Evolutionary conservation across 2,329 filamentous ascomycete genomes (phyloP).

Genomic region (Xylaria sp.): DNA sequence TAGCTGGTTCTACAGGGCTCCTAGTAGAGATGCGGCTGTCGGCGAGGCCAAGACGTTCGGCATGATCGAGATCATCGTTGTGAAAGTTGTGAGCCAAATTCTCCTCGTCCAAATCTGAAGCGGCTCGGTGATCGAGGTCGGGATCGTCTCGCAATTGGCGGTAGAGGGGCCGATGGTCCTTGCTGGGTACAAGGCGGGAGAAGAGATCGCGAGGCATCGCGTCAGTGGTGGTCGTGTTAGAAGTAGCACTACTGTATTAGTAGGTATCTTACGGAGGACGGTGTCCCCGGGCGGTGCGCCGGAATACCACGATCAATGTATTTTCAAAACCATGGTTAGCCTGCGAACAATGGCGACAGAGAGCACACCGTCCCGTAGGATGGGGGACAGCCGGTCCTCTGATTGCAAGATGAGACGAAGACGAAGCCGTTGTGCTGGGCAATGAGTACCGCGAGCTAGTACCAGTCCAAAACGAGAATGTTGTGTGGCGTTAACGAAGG

Average conservation of each 20-base stretch:
- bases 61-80: slow-evolving; percentile 59
- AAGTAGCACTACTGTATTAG: not conserved
- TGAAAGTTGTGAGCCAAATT: slow-evolving; percentile 63
- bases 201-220: slow-evolving; percentile 61
- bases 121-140: slow-evolving; percentile 54
- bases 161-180: slow-evolving; percentile 59
- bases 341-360: not conserved
- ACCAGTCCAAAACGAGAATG: not conserved
- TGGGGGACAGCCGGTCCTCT: not conserved
- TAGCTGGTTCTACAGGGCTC: slow-evolving; percentile 46
- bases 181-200: slow-evolving; percentile 54
- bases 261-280: slow-evolving; percentile 13
- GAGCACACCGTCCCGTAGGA: not conserved
- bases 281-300: slow-evolving; percentile 10
- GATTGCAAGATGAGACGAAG: not conserved
- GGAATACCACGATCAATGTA: slow-evolving; percentile 16
- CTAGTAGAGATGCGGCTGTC: slow-evolving; percentile 59
- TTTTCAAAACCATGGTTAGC: slow-evolving; percentile 23
- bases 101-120: slow-evolving; percentile 61
- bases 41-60: slow-evolving; percentile 55
- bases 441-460: not conserved
- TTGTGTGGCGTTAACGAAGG: not conserved
- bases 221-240: slow-evolving; percentile 2
- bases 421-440: slow-evolving; percentile 13
- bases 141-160: slow-evolving; percentile 59